Evolutionary conservation across 106 monocot species (phyloP).

Genomic region (Gastrodia elata): DNA sequence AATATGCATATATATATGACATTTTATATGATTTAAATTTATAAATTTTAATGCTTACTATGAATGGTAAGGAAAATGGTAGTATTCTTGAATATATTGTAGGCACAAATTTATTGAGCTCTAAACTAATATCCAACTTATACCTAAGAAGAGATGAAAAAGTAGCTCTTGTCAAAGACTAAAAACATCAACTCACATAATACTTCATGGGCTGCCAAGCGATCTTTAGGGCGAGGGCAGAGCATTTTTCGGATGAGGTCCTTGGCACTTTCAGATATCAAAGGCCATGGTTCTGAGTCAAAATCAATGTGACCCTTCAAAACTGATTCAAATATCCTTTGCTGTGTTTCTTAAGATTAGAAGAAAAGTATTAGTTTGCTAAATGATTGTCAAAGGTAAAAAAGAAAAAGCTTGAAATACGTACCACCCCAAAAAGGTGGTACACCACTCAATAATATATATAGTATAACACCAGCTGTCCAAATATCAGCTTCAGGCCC

Average conservation of each 20-base stretch:
- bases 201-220: conserved; percentile 55
- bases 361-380: background rate
- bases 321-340: conserved; percentile 74
- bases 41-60: too few species aligned
- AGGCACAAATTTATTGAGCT: too few species aligned
- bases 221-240: conserved; percentile 36
- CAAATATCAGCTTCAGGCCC: conserved; percentile 62
- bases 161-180: background rate
- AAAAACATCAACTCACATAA: conserved; percentile 31
- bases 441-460: conserved; percentile 57
- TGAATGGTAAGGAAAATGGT: too few species aligned
- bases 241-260: conserved; percentile 60
- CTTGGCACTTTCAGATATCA: conserved; percentile 56
- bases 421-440: conserved; percentile 64
- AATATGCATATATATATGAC: too few species aligned
- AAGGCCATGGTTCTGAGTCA: conserved; percentile 56
- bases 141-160: too few species aligned
- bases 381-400: background rate
- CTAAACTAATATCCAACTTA: background rate
- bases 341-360: conserved; percentile 43
- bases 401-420: background rate
- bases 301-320: conserved; percentile 61
- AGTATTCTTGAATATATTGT: too few species aligned
- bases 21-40: too few species aligned
- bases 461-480: conserved; percentile 58